Base-by-base conservation (phyloP, 441 rosid genomes). In the Erysimum cheiri region DNA sequence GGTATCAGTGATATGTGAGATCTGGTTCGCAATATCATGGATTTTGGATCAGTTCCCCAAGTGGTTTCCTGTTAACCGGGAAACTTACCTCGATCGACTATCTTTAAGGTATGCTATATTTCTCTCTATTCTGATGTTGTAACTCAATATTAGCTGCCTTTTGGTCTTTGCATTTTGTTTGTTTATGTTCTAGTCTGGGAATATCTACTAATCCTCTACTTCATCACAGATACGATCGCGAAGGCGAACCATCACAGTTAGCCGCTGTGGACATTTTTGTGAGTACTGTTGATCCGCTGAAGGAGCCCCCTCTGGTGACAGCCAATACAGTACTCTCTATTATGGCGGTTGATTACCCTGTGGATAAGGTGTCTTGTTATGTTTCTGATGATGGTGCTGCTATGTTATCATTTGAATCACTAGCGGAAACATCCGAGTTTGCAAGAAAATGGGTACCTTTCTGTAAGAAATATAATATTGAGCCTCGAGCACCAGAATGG, bases 1-100 rank as follows among this genome's bases (percentile, higher is more conserved):
- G 80, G 74, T 88, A 61, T 95, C 99, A 32, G 99, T 95, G 58
- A 92, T 95, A 71, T 95, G 99, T 85, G 98, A 95, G 91, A 85
- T 95, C 35, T 95, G 99, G 98, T 95, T 95, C 76, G 99, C 98
- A 48, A 63, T 95, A 12, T 95, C 99, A 52, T 95, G 99, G 99
- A 90, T 95, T 77, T 74, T 95, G 75, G 99, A 95, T 85, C 98
- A 95, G 84, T 92, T 95, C 76, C 98, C 98, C 17, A 95, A 90
- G 72, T 95, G 99, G 99, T 84, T 85, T 40, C 99, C 99, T 47
- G 87, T 95, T 63, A 95, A 90, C 73, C 90, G 98, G 5, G 99
- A 95, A 80, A 95, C 99, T 9, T 95, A 95, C 78, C 93, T 95
- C 4, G 99, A 95, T 80, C 83, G 99, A 80, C 97, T 95, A 71